Evolutionary conservation across 129 eudicot species (phyloP).

Genomic region (Logfia minima): DNA sequence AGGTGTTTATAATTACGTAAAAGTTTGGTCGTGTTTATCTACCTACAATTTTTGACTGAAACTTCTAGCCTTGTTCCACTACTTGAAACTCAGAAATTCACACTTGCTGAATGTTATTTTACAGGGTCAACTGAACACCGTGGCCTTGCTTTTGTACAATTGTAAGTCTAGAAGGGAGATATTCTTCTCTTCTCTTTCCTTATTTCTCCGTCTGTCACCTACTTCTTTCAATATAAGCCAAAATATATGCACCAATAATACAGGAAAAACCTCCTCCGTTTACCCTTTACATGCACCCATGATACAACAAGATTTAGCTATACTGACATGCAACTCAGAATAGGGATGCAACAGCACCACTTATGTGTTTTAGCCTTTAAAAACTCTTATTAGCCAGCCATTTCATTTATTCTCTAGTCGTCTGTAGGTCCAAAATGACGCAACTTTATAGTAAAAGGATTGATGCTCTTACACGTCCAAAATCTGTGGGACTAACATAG

Average conservation of each 20-base stretch:
- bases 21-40: not conserved
- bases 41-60: not conserved
- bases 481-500: not conserved
- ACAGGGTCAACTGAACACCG: constrained; percentile 81
- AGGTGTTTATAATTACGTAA: constrained; percentile 4
- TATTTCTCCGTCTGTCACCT: not conserved
- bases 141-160: constrained; percentile 90
- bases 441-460: not conserved
- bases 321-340: not conserved
- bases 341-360: constrained; percentile 8
- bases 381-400: not conserved
- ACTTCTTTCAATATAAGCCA: not conserved
- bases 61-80: not conserved
- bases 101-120: constrained; percentile 9
- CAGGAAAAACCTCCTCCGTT: no score
- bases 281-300: not conserved
- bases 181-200: not conserved
- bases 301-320: not conserved
- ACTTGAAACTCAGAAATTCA: constrained; percentile 20
- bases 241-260: not conserved
- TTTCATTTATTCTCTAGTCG: not conserved
- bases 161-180: constrained; percentile 54
- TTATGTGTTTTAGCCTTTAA: not conserved
- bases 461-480: not conserved
- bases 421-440: not conserved